Conservation (phyloP, 108 stramenopile species). For the Nitzschia sp. region DNA sequence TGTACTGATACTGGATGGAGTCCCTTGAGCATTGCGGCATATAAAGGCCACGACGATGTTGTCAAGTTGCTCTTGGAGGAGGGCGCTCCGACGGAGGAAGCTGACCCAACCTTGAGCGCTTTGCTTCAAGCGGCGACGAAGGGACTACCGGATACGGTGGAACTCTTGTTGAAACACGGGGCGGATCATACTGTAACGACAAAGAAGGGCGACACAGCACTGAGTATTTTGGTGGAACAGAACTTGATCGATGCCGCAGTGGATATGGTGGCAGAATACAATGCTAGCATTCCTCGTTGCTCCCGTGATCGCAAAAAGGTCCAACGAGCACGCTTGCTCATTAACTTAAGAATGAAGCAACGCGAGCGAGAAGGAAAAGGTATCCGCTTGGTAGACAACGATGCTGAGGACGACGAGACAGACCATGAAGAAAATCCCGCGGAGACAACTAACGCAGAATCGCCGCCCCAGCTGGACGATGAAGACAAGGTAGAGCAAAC, state of each 20-base stretch:
- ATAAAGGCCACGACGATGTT: conserved; percentile 91
- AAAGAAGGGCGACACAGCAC: conserved; percentile 93
- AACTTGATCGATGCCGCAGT: conserved; percentile 91
- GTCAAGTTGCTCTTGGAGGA: conserved; percentile 80
- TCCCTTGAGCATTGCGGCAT: conserved; percentile 89
- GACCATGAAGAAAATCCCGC: conserved; percentile 48
- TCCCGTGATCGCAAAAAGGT: conserved; percentile 91
- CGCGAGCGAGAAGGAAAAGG: conserved; percentile 61
- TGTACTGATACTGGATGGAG: conserved; percentile 92
- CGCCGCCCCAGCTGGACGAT: neutral
- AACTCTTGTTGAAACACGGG: conserved; percentile 77
- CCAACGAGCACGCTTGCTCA: conserved; percentile 84
- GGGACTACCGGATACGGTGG: conserved; percentile 84
- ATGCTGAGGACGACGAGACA: conserved; percentile 56
- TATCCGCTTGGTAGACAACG: neutral
- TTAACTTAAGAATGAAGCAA: conserved; percentile 85
- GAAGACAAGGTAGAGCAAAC: neutral
- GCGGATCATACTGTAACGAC: conserved; percentile 92
- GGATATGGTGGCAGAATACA: conserved; percentile 91
- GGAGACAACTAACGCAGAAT: conserved; percentile 17
- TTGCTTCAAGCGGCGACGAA: conserved; percentile 90
- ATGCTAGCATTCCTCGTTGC: conserved; percentile 88
- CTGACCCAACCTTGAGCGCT: conserved; percentile 87
- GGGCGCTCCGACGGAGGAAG: conserved; percentile 90
- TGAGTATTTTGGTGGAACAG: conserved; percentile 89